phyloP scores from a whole-genome alignment of 371 early-diverging fungal genomes.

The Smittium mucronatum region DNA sequence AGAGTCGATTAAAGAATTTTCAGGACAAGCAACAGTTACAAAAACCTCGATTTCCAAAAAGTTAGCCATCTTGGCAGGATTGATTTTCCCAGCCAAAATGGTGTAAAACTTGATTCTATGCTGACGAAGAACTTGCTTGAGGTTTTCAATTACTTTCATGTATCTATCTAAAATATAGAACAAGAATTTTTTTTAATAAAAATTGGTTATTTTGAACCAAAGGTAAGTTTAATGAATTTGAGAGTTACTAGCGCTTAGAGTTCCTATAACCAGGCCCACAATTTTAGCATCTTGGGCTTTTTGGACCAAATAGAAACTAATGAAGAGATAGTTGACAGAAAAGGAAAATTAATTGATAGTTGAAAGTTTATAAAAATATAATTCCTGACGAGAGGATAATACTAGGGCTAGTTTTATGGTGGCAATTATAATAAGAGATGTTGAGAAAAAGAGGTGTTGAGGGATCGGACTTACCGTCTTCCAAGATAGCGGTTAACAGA shows the following conservation, averaged over 20 bases:
- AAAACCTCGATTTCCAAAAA: slow-evolving; percentile 87
- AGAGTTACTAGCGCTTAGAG: slow-evolving; percentile 72
- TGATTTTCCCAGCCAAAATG: slow-evolving; percentile 89
- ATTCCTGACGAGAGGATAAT: too few relatives aligned
- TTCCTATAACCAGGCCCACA: slow-evolving; percentile 92
- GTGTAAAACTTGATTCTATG: slow-evolving; percentile 72
- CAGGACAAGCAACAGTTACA: slow-evolving; percentile 86
- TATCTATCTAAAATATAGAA: slow-evolving; percentile 49
- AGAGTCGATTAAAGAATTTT: slow-evolving; percentile 83
- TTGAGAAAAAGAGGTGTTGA: too few relatives aligned
- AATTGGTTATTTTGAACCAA: neutral
- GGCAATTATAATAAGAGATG: too few relatives aligned
- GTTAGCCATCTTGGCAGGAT: slow-evolving; percentile 89
- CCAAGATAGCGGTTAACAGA: slow-evolving; percentile 56
- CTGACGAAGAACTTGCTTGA: slow-evolving; percentile 59
- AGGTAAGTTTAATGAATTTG: neutral
- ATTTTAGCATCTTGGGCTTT: slow-evolving; percentile 85
- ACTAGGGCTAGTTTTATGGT: too few relatives aligned
- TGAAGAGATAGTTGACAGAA: neutral
- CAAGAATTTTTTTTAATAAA: slow-evolving; percentile 7
- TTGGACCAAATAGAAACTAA: slow-evolving; percentile 64
- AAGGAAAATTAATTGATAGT: neutral
- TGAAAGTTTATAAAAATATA: too few relatives aligned
- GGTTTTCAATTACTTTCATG: slow-evolving; percentile 57
- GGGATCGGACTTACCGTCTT: too few relatives aligned